Conservation (phyloP, 192 early-diverging fungal genomes). For the Fimicolochytrium jonesii region DNA sequence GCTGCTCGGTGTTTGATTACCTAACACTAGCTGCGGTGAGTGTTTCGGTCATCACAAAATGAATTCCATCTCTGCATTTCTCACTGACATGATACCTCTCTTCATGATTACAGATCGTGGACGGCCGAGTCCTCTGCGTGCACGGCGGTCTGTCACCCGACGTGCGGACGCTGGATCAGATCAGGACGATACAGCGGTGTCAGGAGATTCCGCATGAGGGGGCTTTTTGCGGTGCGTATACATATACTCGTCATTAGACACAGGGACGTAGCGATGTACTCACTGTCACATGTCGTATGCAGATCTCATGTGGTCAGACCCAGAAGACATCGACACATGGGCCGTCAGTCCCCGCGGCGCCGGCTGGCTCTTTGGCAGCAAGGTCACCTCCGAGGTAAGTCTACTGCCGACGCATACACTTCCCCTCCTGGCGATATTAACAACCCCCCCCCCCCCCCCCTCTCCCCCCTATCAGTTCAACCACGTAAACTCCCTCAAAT, state of each 20-base stretch:
- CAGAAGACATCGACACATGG: conserved; percentile 91
- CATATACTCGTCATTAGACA: too few species aligned
- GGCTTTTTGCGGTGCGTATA: conserved; percentile 72
- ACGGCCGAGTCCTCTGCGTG: conserved; percentile 87
- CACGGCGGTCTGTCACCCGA: conserved; percentile 93
- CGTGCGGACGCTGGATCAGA: conserved; percentile 88
- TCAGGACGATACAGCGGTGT: conserved; percentile 89
- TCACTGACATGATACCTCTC: not conserved
- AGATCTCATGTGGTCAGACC: conserved; percentile 97
- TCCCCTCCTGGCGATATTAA: too few species aligned
- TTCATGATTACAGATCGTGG: conserved; percentile 70
- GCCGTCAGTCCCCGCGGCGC: conserved; percentile 86
- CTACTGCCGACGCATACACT: too few species aligned
- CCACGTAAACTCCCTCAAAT: conserved; percentile 82
- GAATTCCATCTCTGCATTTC: too few species aligned
- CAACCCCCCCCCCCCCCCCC: not conserved
- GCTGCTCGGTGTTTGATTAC: conserved; percentile 91
- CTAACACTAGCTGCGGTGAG: conserved; percentile 84
- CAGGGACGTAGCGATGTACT: too few species aligned
- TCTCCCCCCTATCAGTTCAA: conserved; percentile 61
- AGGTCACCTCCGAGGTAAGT: conserved; percentile 84
- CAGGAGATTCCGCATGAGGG: conserved; percentile 95
- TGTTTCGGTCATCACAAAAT: too few species aligned
- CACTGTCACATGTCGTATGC: too few species aligned
- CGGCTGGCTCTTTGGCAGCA: conserved; percentile 93